These are phyloP conservation scores for Tulasnella sp. DNA, from an alignment of 768 basidiomycete genomes.

Conservation along the genomic window DNA sequence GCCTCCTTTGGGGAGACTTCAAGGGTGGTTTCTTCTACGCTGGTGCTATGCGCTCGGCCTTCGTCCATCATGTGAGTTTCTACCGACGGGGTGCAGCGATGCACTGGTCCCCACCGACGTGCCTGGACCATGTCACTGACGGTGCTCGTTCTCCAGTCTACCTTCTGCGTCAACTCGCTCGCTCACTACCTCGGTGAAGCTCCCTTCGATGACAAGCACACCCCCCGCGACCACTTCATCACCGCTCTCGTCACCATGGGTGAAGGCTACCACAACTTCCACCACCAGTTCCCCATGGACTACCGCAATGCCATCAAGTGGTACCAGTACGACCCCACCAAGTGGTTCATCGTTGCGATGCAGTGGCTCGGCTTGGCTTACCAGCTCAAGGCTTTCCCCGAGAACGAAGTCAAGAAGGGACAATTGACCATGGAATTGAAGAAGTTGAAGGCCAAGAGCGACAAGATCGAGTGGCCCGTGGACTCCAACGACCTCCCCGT, in stretches of 20 bases:
- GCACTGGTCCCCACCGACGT: neutral
- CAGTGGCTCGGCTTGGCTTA: constrained; percentile 65
- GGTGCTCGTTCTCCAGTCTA: constrained; percentile 60
- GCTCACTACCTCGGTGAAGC: constrained; percentile 95
- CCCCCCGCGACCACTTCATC: constrained; percentile 84
- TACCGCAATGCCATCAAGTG: constrained; percentile 95
- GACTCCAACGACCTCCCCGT: constrained; percentile 76
- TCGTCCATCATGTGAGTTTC: constrained; percentile 81
- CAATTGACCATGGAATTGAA: constrained; percentile 94
- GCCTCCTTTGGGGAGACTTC: constrained; percentile 83
- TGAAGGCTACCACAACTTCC: constrained; percentile 98
- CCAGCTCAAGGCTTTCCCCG: constrained; percentile 74
- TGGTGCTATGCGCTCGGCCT: constrained; percentile 72
- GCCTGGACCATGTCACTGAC: neutral
- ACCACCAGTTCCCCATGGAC: constrained; percentile 96
- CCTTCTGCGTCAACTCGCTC: constrained; percentile 95
- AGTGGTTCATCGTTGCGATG: constrained; percentile 82
- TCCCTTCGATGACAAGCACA: constrained; percentile 94
- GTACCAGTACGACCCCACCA: constrained; percentile 92
- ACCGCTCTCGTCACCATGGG: constrained; percentile 91
- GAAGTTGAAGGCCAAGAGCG: constrained; percentile 76
- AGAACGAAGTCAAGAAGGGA: constrained; percentile 80
- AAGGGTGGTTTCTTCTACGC: constrained; percentile 86
- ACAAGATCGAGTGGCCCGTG: constrained; percentile 76
- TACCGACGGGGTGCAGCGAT: constrained; percentile 25